Conservation (phyloP, 225 moss, liverwort and hornwort genomes). For the Bryoerythrophyllum caledonicum region DNA sequence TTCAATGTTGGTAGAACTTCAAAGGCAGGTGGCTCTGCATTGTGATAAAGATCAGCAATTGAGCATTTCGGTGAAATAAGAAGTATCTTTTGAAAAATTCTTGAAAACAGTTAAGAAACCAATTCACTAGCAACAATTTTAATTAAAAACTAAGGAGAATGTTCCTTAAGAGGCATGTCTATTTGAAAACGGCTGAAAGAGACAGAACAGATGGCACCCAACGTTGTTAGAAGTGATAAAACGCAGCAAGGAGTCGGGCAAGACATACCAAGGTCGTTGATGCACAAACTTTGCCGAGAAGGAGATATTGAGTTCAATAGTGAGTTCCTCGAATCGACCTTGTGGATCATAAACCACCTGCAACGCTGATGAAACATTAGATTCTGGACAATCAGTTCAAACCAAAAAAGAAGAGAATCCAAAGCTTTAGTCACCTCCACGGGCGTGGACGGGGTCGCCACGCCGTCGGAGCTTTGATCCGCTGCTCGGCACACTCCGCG, state of each 20-base stretch:
- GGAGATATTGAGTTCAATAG: slow-evolving; percentile 30
- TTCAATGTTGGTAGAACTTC: slow-evolving; percentile 67
- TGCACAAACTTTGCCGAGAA: slow-evolving; percentile 54
- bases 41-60: slow-evolving; percentile 5
- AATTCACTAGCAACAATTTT: background rate
- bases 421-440: slow-evolving; percentile 1
- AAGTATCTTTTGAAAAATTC: background rate
- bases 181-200: no score
- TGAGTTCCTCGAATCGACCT: slow-evolving; percentile 32
- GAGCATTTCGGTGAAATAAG: background rate
- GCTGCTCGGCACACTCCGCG: slow-evolving; percentile 18
- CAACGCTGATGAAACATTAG: background rate
- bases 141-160: background rate
- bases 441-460: background rate
- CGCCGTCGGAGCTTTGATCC: slow-evolving; percentile 14
- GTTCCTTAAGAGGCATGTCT: background rate
- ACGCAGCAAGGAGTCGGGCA: background rate
- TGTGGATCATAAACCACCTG: slow-evolving; percentile 45
- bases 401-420: background rate
- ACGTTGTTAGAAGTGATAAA: background rate
- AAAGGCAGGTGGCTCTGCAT: slow-evolving; percentile 73
- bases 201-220: background rate
- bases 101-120: background rate
- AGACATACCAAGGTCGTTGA: slow-evolving; percentile 79
- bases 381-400: background rate